Percentiles rank a stretch among this genome's conserved stretches.
Evolutionary conservation across 2,329 filamentous ascomycete species (phyloP).

Genomic region (Microthyrium microscopicum): DNA sequence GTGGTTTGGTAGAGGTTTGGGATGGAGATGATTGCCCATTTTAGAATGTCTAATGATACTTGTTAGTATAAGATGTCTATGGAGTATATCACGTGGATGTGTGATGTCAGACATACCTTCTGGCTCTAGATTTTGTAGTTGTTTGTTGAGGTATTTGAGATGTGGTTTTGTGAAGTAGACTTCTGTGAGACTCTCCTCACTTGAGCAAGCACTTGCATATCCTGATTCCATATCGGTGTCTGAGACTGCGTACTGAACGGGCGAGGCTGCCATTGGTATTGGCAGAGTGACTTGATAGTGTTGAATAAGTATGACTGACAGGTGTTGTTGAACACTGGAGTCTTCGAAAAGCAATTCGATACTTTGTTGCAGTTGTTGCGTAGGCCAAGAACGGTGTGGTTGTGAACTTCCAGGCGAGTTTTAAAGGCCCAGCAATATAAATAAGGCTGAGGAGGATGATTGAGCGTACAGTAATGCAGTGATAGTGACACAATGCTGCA

Average conservation of each 20-base stretch:
- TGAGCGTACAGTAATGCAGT: too few relatives aligned
- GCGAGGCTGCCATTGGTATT: slow-evolving; percentile 5
- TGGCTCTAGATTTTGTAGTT: slow-evolving; percentile 74
- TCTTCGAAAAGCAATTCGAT: too few relatives aligned
- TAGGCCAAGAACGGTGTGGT: too few relatives aligned
- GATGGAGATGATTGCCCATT: slow-evolving; percentile 81
- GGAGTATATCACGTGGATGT: slow-evolving; percentile 9
- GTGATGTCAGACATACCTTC: slow-evolving; percentile 35
- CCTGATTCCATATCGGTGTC: slow-evolving; percentile 48
- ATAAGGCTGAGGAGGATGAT: too few relatives aligned
- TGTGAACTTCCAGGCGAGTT: too few relatives aligned
- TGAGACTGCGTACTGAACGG: slow-evolving; percentile 1
- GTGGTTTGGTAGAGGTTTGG: slow-evolving; percentile 56
- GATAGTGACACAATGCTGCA: too few relatives aligned
- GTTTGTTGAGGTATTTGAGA: slow-evolving; percentile 76
- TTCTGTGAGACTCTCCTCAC: slow-evolving; percentile 48
- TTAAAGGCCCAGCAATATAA: too few relatives aligned
- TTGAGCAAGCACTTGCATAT: slow-evolving; percentile 57
- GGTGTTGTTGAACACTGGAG: too few relatives aligned
- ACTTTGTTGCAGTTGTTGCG: too few relatives aligned
- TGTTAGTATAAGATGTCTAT: slow-evolving; percentile 15
- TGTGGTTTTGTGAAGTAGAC: slow-evolving; percentile 78
- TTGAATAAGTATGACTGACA: too few relatives aligned
- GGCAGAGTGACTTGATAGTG: too few relatives aligned
- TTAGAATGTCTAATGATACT: slow-evolving; percentile 51